Conservation (phyloP, 192 early-diverging fungal genomes). For the Coemansia sp. region DNA sequence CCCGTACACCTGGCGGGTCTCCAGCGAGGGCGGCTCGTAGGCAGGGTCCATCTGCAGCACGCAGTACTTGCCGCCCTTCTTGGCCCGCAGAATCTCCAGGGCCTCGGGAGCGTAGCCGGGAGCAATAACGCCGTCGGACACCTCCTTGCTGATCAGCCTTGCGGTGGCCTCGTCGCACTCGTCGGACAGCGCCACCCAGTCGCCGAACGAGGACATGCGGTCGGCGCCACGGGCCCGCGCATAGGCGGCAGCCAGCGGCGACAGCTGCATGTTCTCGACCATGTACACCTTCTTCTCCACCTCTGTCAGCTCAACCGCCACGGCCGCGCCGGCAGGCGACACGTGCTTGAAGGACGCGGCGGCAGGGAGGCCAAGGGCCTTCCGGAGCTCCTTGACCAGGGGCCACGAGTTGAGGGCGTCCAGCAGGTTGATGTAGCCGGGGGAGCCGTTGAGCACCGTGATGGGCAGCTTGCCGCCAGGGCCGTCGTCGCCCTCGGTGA, state of each 20-base stretch:
- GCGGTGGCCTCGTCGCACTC: conserved; percentile 89
- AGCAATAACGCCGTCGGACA: conserved; percentile 97
- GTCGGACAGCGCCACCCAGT: conserved; percentile 94
- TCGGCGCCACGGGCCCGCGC: conserved; percentile 97
- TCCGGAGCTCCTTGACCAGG: conserved; percentile 92
- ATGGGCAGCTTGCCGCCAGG: conserved; percentile 67
- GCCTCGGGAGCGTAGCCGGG: conserved; percentile 84
- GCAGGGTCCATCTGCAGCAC: conserved; percentile 88
- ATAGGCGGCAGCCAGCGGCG: conserved; percentile 89
- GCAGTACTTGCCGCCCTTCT: conserved; percentile 97
- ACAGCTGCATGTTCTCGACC: conserved; percentile 83
- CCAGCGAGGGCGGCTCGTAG: conserved; percentile 81
- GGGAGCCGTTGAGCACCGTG: conserved; percentile 85
- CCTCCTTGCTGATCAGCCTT: conserved; percentile 92
- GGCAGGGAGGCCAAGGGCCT: conserved; percentile 83
- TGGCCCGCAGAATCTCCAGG: conserved; percentile 84
- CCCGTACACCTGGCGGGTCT: conserved; percentile 96
- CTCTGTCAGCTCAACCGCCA: conserved; percentile 75
- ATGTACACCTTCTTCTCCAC: conserved; percentile 89
- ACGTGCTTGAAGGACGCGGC: conserved; percentile 99
- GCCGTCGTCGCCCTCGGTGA: conserved; percentile 57
- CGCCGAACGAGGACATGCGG: conserved; percentile 98
- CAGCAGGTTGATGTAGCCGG: conserved; percentile 97
- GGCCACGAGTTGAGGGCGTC: conserved; percentile 98
- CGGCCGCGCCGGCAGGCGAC: conserved; percentile 95